These are phyloP conservation scores for Fabrea salina DNA, from an alignment of 169 alveolate species.

Conservation along the genomic window DNA sequence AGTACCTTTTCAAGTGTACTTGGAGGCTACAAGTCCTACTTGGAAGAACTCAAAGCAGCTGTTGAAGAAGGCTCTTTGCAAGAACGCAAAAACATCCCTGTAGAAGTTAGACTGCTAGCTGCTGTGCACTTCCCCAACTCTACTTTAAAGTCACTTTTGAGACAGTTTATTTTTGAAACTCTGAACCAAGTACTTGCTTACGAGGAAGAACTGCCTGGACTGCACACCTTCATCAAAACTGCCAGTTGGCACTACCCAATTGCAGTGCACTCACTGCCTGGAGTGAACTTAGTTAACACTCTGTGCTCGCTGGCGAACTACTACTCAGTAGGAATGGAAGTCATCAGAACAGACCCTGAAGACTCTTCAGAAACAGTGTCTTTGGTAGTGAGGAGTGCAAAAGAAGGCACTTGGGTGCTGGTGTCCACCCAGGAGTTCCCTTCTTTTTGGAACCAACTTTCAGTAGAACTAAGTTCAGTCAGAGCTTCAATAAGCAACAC, in stretches of 20 bases:
- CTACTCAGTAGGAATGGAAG: conserved; percentile 63
- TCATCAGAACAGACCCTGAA: conserved; percentile 52
- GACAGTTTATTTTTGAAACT: conserved; percentile 52
- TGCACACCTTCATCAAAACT: conserved; percentile 49
- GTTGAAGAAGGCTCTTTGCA: neutral
- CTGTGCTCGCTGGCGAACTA: conserved; percentile 59
- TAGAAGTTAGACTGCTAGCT: conserved; percentile 28
- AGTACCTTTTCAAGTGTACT: neutral
- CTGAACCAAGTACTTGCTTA: conserved; percentile 42
- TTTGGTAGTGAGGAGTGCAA: conserved; percentile 50
- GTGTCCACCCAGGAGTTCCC: conserved; percentile 55
- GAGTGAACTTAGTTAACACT: conserved; percentile 54
- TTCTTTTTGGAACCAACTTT: conserved; percentile 42
- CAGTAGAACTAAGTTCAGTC: conserved; percentile 24
- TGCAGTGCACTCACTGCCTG: conserved; percentile 32
- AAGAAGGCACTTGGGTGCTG: conserved; percentile 59
- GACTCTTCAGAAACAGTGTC: conserved; percentile 38
- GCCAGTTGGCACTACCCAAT: conserved; percentile 61
- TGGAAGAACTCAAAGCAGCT: neutral
- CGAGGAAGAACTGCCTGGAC: conserved; percentile 41
- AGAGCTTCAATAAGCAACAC: conserved; percentile 30
- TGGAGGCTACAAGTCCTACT: neutral
- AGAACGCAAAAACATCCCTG: neutral
- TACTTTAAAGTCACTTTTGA: conserved; percentile 42
- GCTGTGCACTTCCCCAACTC: conserved; percentile 51